These are phyloP conservation scores for Backusella morwellensis DNA, from an alignment of 192 early-diverging fungal species.

Conservation along the genomic window DNA sequence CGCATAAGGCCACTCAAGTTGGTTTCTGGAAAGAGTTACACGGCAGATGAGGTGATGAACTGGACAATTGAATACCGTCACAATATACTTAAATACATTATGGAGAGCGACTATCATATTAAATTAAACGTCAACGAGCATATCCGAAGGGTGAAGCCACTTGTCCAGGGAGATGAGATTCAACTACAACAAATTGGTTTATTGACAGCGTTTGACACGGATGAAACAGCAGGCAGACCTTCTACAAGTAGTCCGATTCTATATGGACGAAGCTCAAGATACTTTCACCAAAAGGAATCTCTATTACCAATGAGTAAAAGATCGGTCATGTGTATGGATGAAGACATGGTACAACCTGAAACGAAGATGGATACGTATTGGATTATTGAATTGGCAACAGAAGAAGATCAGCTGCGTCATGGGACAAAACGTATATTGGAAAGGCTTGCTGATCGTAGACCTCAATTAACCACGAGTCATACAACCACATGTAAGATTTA, in stretches of 20 bases:
- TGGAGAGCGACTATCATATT: conserved; percentile 7
- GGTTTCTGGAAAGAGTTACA: conserved; percentile 22
- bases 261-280: neutral
- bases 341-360: neutral
- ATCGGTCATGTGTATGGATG: neutral
- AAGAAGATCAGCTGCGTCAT: neutral
- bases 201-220: neutral
- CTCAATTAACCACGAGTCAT: neutral
- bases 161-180: conserved; percentile 21
- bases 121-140: conserved; percentile 22
- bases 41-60: neutral
- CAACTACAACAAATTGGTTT: conserved; percentile 21
- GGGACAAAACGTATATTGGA: neutral
- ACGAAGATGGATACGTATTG: neutral
- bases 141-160: conserved; percentile 16
- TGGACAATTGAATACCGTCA: conserved; percentile 24
- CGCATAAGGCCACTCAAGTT: conserved; percentile 37
- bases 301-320: neutral
- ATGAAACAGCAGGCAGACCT: neutral
- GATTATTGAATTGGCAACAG: neutral
- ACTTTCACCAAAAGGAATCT: neutral
- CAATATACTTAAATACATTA: neutral
- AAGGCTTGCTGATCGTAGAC: neutral
- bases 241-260: neutral
- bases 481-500: conserved; percentile 3